These are phyloP conservation scores for Trichoderma citrinoviride DNA, from an alignment of 2,329 filamentous ascomycete species.

Conservation along the genomic window DNA sequence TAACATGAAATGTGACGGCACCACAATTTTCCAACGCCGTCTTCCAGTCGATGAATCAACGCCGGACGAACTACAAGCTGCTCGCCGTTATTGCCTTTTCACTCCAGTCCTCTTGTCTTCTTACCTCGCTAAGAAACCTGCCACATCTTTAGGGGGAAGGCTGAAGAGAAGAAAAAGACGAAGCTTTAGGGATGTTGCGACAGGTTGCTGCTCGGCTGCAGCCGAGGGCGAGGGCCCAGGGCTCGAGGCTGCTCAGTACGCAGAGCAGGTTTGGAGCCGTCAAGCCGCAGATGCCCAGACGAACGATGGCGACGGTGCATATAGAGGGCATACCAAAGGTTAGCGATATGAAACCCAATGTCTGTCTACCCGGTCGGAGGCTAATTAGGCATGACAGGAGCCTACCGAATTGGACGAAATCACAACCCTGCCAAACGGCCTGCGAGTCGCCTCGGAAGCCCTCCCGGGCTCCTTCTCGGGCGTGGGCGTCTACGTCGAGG, in stretches of 20 bases:
- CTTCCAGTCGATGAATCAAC: neutral
- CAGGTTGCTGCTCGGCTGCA: constrained; percentile 36
- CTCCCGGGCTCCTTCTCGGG: constrained; percentile 92
- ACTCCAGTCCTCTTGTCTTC: neutral
- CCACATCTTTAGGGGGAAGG: neutral
- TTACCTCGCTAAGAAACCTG: neutral
- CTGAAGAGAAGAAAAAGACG: neutral
- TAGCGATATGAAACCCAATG: neutral
- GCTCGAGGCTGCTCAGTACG: constrained; percentile 29
- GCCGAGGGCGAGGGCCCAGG: constrained; percentile 29
- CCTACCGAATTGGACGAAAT: constrained; percentile 83
- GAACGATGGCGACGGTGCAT: constrained; percentile 35
- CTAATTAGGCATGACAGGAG: constrained; percentile 47
- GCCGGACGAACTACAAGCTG: constrained; percentile 1
- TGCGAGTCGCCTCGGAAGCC: constrained; percentile 92
- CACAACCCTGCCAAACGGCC: constrained; percentile 84
- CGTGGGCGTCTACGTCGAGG: constrained; percentile 93
- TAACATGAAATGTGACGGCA: constrained; percentile 4
- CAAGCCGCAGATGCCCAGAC: constrained; percentile 23
- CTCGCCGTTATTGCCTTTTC: neutral
- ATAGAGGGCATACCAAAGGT: constrained; percentile 40
- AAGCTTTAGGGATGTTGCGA: constrained; percentile 35
- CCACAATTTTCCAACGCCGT: constrained; percentile 9
- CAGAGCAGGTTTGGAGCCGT: constrained; percentile 22
- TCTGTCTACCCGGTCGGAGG: neutral